Percentiles rank a stretch among this genome's conserved stretches.
Evolutionary conservation across 305 asterid genomes (phyloP).

Genomic region (Plantago coronopus): DNA sequence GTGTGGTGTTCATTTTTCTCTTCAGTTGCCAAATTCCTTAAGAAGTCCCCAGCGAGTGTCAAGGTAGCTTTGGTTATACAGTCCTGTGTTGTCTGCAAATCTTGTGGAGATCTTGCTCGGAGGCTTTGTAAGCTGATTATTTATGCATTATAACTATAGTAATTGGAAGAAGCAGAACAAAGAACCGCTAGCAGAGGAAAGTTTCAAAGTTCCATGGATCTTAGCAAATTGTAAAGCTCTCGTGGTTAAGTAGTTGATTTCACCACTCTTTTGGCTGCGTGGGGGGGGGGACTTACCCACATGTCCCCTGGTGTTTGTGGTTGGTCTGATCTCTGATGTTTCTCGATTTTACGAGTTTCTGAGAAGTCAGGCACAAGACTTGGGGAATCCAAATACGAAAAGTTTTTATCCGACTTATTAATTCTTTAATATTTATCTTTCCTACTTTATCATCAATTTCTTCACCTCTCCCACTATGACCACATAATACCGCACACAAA

Average conservation of each 20-base stretch:
- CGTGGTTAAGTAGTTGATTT: background rate
- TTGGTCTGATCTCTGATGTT: too few species aligned
- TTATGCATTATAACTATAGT: conserved; percentile 5
- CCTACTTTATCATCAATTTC: too few species aligned
- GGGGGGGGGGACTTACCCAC: too few species aligned
- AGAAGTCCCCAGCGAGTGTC: background rate
- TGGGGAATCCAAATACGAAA: too few species aligned
- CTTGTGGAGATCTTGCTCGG: conserved; percentile 5
- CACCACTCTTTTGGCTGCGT: background rate
- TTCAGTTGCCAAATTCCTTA: background rate
- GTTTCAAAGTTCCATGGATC: background rate
- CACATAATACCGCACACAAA: too few species aligned
- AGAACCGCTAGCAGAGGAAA: background rate
- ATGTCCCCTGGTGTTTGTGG: background rate
- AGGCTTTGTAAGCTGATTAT: conserved; percentile 10
- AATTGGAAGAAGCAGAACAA: conserved; percentile 9
- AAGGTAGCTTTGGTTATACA: conserved; percentile 3
- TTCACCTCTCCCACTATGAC: too few species aligned
- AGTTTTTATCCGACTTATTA: too few species aligned
- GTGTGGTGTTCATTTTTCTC: conserved; percentile 1
- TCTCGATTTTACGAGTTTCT: background rate
- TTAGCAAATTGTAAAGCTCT: background rate
- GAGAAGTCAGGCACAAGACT: background rate
- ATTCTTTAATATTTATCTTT: too few species aligned
- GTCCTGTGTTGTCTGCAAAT: conserved; percentile 3